phyloP scores from a whole-genome alignment of 768 basidiomycete genomes.

The Gelatoporia subvermispora region DNA sequence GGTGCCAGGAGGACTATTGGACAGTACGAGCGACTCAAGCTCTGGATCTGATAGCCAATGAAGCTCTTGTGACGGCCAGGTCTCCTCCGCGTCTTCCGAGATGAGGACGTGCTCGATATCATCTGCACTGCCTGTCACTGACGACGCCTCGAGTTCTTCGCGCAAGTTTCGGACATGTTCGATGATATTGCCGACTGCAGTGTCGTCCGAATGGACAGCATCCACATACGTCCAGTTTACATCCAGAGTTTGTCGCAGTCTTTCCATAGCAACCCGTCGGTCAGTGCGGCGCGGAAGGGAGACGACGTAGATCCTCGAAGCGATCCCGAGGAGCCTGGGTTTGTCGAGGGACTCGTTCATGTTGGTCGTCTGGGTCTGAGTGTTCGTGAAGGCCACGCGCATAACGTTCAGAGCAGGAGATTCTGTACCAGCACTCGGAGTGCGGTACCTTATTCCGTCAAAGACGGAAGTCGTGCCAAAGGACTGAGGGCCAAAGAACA shows the following conservation, averaged over 20 bases:
- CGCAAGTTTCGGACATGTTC: slow-evolving; percentile 34
- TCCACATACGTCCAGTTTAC: slow-evolving; percentile 52
- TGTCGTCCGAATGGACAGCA: slow-evolving; percentile 38
- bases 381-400: too few relatives aligned
- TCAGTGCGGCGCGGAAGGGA: slow-evolving; percentile 55
- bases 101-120: too few relatives aligned
- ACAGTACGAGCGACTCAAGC: slow-evolving; percentile 1
- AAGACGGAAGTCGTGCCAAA: background rate
- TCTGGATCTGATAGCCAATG: slow-evolving; percentile 18
- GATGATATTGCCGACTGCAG: slow-evolving; percentile 36
- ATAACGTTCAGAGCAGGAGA: too few relatives aligned
- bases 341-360: background rate
- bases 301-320: slow-evolving; percentile 48
- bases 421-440: too few relatives aligned
- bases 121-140: too few relatives aligned
- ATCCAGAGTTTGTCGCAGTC: slow-evolving; percentile 39
- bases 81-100: too few relatives aligned
- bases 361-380: too few relatives aligned
- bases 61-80: slow-evolving; percentile 5
- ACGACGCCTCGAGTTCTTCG: background rate
- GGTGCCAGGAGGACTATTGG: slow-evolving; percentile 3
- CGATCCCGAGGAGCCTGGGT: slow-evolving; percentile 30
- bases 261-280: slow-evolving; percentile 54
- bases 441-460: too few relatives aligned
- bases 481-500: background rate